Percentiles rank a stretch among this genome's conserved stretches.
Evolutionary conservation across 768 basidiomycete genomes (phyloP).

Genomic region (Cystofilobasidium capitatum): DNA sequence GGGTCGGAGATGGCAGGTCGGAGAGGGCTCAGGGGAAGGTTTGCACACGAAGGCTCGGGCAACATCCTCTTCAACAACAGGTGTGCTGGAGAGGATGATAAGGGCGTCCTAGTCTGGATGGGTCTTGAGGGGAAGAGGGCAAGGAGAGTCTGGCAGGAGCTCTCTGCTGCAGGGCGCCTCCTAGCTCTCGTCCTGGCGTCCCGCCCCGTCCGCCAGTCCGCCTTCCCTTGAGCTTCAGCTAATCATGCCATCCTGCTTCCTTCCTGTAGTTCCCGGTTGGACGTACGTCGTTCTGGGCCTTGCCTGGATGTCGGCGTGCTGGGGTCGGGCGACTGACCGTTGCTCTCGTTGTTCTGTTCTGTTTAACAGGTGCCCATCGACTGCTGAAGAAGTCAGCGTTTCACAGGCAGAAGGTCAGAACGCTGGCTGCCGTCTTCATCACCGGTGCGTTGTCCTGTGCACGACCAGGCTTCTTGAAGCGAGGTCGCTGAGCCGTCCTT

Average conservation of each 20-base stretch:
- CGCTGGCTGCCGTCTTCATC: conserved; percentile 50
- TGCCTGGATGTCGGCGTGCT: too few species aligned
- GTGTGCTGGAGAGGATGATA: neutral
- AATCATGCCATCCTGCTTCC: neutral
- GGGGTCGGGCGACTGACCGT: too few species aligned
- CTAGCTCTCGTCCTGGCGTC: too few species aligned
- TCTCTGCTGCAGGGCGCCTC: too few species aligned
- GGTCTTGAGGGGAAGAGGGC: too few species aligned
- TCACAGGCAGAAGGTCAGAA: conserved; percentile 88
- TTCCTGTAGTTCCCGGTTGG: neutral
- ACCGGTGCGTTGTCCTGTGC: neutral
- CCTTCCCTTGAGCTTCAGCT: neutral
- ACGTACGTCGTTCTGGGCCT: neutral
- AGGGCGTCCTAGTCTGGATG: too few species aligned
- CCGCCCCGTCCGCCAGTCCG: too few species aligned
- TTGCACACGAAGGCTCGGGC: too few species aligned
- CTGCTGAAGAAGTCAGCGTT: conserved; percentile 85
- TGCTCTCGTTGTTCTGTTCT: conserved; percentile 54
- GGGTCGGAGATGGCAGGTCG: too few species aligned
- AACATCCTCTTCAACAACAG: too few species aligned
- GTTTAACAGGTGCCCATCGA: conserved; percentile 94
- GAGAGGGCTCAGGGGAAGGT: too few species aligned
- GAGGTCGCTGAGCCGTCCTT: neutral
- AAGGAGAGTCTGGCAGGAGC: too few species aligned
- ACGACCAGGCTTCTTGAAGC: neutral